These are phyloP conservation scores for Silene uniflora DNA, from an alignment of 148 eudicot species.

Conservation along the genomic window DNA sequence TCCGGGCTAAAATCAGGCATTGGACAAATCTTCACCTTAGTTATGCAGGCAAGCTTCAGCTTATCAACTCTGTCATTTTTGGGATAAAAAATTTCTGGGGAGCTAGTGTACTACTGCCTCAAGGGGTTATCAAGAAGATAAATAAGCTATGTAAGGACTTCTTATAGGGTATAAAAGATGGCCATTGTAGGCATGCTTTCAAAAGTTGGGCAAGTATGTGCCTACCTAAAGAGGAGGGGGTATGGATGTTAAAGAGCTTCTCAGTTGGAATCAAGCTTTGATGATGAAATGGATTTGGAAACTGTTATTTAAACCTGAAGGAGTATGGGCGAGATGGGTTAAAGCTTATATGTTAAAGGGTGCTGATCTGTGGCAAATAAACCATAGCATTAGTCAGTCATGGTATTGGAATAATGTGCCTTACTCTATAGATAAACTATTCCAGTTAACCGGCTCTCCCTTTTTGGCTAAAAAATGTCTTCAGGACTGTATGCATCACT, in stretches of 20 bases:
- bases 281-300: neutral
- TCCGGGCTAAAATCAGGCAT: neutral
- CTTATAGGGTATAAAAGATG: neutral
- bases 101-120: neutral
- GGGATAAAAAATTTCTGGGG: neutral
- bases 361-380: too few species aligned
- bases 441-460: too few species aligned
- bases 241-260: neutral
- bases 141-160: neutral
- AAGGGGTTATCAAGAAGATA: neutral
- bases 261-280: neutral
- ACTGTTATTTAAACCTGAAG: too few species aligned
- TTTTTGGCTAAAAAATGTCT: too few species aligned
- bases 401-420: too few species aligned
- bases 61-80: neutral
- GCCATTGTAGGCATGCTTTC: neutral
- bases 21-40: neutral
- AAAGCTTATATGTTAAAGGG: too few species aligned
- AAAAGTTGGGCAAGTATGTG: too few species aligned
- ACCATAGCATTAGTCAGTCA: too few species aligned
- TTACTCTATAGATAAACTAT: too few species aligned
- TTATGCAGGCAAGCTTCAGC: neutral
- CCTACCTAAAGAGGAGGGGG: neutral
- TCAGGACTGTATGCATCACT: too few species aligned
- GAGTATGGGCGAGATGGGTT: too few species aligned